These are phyloP conservation scores for Apiotrichum domesticum DNA, from an alignment of 1,284 basidiomycete species.

Conservation along the genomic window DNA sequence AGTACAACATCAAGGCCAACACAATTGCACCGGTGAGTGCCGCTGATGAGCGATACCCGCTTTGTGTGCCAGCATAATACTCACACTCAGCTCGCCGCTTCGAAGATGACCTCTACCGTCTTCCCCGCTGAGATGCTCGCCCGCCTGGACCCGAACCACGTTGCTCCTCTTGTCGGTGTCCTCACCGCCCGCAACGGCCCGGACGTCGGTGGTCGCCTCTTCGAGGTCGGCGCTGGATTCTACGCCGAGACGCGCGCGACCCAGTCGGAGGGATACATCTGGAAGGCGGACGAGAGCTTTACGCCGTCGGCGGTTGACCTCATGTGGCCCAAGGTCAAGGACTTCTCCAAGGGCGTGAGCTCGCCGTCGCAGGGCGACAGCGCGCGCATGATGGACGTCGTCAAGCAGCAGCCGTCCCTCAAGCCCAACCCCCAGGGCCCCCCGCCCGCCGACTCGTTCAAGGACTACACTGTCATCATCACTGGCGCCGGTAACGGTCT, in stretches of 20 bases:
- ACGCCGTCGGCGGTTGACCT: constrained; percentile 90
- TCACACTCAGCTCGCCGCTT: constrained; percentile 69
- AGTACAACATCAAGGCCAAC: constrained; percentile 86
- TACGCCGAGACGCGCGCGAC: constrained; percentile 90
- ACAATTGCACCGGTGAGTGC: constrained; percentile 82
- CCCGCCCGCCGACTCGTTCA: constrained; percentile 68
- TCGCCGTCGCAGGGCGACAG: constrained; percentile 69
- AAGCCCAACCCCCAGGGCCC: constrained; percentile 35
- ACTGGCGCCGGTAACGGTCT: constrained; percentile 92
- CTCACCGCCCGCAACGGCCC: constrained; percentile 53
- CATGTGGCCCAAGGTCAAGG: constrained; percentile 72
- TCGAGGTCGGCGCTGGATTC: constrained; percentile 92
- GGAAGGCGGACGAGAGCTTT: constrained; percentile 83
- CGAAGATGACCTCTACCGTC: constrained; percentile 86
- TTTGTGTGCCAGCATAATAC: background rate
- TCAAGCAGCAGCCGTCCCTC: constrained; percentile 14
- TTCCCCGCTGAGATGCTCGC: constrained; percentile 95
- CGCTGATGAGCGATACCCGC: background rate
- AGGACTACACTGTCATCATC: constrained; percentile 85
- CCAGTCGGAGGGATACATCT: constrained; percentile 73
- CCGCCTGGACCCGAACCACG: constrained; percentile 85
- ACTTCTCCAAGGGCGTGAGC: constrained; percentile 64
- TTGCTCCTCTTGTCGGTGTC: constrained; percentile 85
- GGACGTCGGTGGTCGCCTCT: constrained; percentile 77
- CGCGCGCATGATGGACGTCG: constrained; percentile 53